These are phyloP conservation scores for Colletotrichum caudatum DNA, from an alignment of 2,329 filamentous ascomycete species.

Conservation along the genomic window DNA sequence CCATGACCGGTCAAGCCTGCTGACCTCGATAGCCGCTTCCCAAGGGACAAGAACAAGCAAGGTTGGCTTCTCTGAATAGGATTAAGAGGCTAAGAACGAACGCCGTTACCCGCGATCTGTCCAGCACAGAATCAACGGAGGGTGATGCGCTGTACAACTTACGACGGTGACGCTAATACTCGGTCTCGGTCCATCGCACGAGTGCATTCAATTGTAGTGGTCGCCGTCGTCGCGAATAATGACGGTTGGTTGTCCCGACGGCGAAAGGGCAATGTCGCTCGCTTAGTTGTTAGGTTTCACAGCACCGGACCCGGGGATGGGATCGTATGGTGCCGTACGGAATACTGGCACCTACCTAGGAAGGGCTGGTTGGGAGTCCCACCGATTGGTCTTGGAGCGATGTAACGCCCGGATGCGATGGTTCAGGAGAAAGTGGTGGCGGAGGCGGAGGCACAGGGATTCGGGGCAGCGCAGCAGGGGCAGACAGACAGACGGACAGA, in stretches of 20 bases:
- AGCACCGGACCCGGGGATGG: slow-evolving; percentile 10
- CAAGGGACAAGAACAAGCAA: background rate
- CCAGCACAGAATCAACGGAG: background rate
- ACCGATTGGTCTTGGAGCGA: slow-evolving; percentile 34
- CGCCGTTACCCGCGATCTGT: too few relatives aligned
- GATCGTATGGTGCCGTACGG: background rate
- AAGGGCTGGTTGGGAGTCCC: slow-evolving; percentile 7
- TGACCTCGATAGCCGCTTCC: background rate
- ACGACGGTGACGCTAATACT: background rate
- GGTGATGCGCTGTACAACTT: background rate
- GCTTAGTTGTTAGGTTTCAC: slow-evolving; percentile 2
- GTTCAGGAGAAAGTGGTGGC: slow-evolving; percentile 29
- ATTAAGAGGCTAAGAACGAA: background rate
- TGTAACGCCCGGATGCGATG: slow-evolving; percentile 25
- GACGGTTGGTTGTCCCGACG: background rate
- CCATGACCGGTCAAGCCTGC: background rate
- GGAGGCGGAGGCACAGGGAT: slow-evolving; percentile 16
- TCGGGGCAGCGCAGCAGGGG: background rate
- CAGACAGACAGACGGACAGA: background rate
- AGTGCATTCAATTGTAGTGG: background rate
- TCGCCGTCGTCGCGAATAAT: background rate
- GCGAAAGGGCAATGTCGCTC: slow-evolving; percentile 21
- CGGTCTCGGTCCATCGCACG: background rate
- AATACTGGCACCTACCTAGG: too few relatives aligned
- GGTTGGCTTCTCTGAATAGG: background rate